These are phyloP conservation scores for Neonectria ditissima DNA, from an alignment of 2,329 filamentous ascomycete species.

Conservation along the genomic window DNA sequence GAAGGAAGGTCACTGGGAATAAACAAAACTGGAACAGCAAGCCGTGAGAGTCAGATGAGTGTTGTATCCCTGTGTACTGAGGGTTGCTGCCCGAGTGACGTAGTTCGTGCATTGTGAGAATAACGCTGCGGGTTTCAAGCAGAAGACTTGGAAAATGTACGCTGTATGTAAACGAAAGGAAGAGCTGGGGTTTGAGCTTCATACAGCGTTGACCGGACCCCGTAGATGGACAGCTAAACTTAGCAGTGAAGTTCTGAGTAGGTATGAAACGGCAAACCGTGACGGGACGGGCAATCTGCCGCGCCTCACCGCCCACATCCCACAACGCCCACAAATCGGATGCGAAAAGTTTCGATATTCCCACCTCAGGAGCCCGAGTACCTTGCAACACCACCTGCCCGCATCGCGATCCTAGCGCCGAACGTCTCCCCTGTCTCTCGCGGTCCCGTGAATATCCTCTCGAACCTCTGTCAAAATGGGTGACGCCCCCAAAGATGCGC, in stretches of 20 bases:
- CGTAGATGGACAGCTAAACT: not conserved
- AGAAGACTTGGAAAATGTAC: not conserved
- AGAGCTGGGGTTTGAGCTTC: not conserved
- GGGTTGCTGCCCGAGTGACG: not conserved
- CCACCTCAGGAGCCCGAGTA: slow-evolving; percentile 47
- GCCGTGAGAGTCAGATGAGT: not conserved
- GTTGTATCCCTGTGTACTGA: not conserved
- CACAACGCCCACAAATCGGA: slow-evolving; percentile 60
- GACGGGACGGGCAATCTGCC: slow-evolving; percentile 49
- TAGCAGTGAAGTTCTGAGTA: slow-evolving; percentile 14
- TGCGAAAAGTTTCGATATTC: slow-evolving; percentile 59
- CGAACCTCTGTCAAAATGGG: slow-evolving; percentile 62
- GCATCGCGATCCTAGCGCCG: slow-evolving; percentile 43
- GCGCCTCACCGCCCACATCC: slow-evolving; percentile 52
- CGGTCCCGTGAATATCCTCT: slow-evolving; percentile 40
- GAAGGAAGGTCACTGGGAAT: slow-evolving; percentile 1
- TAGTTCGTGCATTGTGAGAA: not conserved
- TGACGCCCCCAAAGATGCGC: slow-evolving; percentile 72
- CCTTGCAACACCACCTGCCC: slow-evolving; percentile 45
- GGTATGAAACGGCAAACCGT: slow-evolving; percentile 1
- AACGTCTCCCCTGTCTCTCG: slow-evolving; percentile 40
- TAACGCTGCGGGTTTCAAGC: not conserved
- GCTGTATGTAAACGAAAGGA: not conserved
- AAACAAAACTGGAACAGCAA: not conserved
- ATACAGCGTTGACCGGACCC: not conserved